Evolutionary conservation across 73 alveolate species (phyloP).

Genomic region (Paramecium pentaurelia): DNA sequence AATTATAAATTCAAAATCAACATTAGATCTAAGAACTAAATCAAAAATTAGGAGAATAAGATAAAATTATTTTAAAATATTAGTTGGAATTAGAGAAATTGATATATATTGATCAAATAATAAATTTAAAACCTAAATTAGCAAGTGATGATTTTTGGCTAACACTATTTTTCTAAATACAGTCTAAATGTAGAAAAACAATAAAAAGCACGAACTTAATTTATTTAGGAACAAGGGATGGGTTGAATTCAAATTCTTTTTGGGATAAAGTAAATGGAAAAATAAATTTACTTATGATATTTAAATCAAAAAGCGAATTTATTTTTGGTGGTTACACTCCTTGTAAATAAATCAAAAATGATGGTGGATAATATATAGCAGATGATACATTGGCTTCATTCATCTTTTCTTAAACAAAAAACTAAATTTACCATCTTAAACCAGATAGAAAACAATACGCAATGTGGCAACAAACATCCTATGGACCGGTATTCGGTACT

Average conservation of each 20-base stretch:
- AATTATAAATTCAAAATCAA: too few relatives aligned
- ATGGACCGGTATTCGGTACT: constrained; percentile 68
- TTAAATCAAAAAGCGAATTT: background rate
- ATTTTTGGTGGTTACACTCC: constrained; percentile 28
- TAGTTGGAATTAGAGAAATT: too few relatives aligned
- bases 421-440: constrained; percentile 43
- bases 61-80: too few relatives aligned
- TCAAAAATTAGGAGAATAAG: too few relatives aligned
- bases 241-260: background rate
- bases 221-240: background rate
- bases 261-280: background rate
- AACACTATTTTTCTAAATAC: too few relatives aligned
- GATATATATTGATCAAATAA: too few relatives aligned
- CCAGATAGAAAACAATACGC: constrained; percentile 32
- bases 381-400: constrained; percentile 42
- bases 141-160: too few relatives aligned
- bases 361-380: background rate
- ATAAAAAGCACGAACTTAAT: background rate
- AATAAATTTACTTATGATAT: background rate
- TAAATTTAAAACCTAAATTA: too few relatives aligned
- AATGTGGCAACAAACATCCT: background rate
- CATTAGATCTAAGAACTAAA: too few relatives aligned
- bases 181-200: too few relatives aligned
- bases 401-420: constrained; percentile 59
- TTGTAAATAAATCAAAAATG: background rate